These are phyloP conservation scores for Ballota nigra DNA, from an alignment of 257 asterid genomes.

Conservation along the genomic window DNA sequence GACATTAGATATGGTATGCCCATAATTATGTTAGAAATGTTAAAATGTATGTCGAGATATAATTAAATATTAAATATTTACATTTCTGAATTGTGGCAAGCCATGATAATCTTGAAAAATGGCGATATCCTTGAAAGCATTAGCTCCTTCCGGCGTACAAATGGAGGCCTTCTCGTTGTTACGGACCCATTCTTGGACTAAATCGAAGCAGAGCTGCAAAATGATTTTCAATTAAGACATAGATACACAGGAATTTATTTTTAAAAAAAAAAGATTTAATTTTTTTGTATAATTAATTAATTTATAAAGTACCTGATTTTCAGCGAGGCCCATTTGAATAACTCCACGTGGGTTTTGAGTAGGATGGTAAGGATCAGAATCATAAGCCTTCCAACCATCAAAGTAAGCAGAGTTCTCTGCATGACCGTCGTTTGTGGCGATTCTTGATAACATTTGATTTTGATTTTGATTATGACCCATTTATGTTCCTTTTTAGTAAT, in stretches of 20 bases:
- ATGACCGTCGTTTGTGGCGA: slow-evolving; percentile 64
- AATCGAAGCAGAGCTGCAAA: slow-evolving; percentile 63
- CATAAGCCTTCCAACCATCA: slow-evolving; percentile 79
- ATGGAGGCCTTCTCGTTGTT: slow-evolving; percentile 57
- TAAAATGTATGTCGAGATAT: background rate
- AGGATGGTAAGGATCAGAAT: slow-evolving; percentile 55
- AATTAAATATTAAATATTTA: slow-evolving; percentile 14
- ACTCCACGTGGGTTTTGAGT: slow-evolving; percentile 52
- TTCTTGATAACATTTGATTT: slow-evolving; percentile 36
- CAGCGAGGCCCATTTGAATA: slow-evolving; percentile 76
- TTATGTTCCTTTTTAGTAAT: background rate
- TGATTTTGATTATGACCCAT: slow-evolving; percentile 28
- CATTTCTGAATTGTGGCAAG: slow-evolving; percentile 74
- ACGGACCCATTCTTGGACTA: slow-evolving; percentile 56
- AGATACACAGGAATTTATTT: background rate
- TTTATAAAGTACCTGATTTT: slow-evolving; percentile 67
- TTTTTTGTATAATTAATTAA: too few relatives aligned
- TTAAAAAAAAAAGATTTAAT: background rate
- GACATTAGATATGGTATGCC: background rate
- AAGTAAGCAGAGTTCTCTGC: slow-evolving; percentile 67
- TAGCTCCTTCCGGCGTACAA: slow-evolving; percentile 53
- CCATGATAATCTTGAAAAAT: slow-evolving; percentile 74
- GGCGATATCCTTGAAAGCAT: slow-evolving; percentile 58
- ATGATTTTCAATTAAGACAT: background rate
- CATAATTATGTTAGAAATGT: background rate